Percentiles rank a stretch among this genome's conserved stretches.
These are phyloP conservation scores for Byssothecium circinans DNA, from an alignment of 2,329 filamentous ascomycete genomes.

Conservation along the genomic window DNA sequence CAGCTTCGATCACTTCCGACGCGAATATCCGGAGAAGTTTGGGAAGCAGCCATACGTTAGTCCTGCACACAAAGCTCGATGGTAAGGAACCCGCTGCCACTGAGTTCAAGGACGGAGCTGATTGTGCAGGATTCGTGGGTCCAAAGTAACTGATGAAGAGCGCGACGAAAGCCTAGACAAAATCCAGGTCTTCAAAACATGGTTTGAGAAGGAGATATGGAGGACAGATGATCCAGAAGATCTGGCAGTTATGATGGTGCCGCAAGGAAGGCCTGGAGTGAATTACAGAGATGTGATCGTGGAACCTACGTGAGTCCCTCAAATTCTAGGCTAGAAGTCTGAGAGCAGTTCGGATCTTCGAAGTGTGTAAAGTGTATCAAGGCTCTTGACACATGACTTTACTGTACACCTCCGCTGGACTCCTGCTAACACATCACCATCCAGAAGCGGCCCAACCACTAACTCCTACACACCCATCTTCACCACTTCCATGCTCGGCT, in stretches of 20 bases:
- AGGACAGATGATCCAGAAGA: not conserved
- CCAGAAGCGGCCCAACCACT: too few species aligned
- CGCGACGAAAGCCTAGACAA: not conserved
- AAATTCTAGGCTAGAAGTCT: too few species aligned
- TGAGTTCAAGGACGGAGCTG: too few species aligned
- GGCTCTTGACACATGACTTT: too few species aligned
- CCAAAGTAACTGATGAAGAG: not conserved
- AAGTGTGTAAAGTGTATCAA: too few species aligned
- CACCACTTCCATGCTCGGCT: too few species aligned
- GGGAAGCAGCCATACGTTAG: constrained; percentile 1
- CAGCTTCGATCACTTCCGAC: constrained; percentile 2
- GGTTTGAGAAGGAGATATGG: not conserved
- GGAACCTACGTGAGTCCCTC: too few species aligned
- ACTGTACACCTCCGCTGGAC: too few species aligned
- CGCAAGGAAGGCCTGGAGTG: not conserved
- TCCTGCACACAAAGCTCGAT: not conserved
- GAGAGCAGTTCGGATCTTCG: too few species aligned
- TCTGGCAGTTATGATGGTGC: not conserved
- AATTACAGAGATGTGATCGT: not conserved
- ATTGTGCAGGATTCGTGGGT: not conserved
- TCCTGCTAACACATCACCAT: too few species aligned
- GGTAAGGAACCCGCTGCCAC: not conserved
- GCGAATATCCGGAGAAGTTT: constrained; percentile 10
- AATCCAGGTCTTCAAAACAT: not conserved
- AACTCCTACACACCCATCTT: too few species aligned